Evolutionary conservation across 2,329 filamentous ascomycete species (phyloP).

Genomic region (Diaporthe amygdali): DNA sequence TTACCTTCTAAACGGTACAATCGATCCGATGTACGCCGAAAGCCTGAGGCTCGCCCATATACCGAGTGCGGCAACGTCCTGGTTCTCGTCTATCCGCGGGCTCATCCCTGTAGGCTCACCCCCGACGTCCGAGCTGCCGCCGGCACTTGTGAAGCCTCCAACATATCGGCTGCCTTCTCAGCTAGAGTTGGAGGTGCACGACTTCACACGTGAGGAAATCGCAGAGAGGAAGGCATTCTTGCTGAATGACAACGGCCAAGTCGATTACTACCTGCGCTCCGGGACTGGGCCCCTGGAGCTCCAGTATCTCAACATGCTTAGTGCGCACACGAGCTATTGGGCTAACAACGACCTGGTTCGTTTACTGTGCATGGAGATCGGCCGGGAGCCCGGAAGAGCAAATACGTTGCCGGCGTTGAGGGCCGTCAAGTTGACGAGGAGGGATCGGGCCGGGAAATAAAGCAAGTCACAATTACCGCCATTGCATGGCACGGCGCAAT

Average conservation of each 20-base stretch:
- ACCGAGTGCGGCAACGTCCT: slow-evolving; percentile 71
- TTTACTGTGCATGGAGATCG: slow-evolving; percentile 87
- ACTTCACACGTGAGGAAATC: slow-evolving; percentile 90
- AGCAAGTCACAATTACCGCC: background rate
- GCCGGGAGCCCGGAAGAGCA: slow-evolving; percentile 71
- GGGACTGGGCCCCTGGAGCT: slow-evolving; percentile 89
- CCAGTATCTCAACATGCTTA: slow-evolving; percentile 96
- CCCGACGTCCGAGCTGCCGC: slow-evolving; percentile 31
- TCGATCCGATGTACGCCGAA: slow-evolving; percentile 80
- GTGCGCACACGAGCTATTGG: slow-evolving; percentile 96
- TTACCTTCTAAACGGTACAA: slow-evolving; percentile 88
- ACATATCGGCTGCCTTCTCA: slow-evolving; percentile 62
- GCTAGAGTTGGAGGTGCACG: slow-evolving; percentile 93
- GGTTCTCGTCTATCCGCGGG: slow-evolving; percentile 68
- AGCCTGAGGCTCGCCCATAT: slow-evolving; percentile 80
- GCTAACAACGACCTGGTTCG: slow-evolving; percentile 84
- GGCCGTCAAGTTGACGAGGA: slow-evolving; percentile 58
- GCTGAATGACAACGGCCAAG: slow-evolving; percentile 95
- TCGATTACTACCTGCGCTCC: slow-evolving; percentile 87
- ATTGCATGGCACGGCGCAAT: background rate
- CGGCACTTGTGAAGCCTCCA: slow-evolving; percentile 39
- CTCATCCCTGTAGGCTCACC: slow-evolving; percentile 60
- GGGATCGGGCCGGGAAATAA: slow-evolving; percentile 21
- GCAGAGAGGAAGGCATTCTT: slow-evolving; percentile 87
- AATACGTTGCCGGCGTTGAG: slow-evolving; percentile 63